A percentile compares a stretch with the other conserved stretches of the same genome.
These are phyloP conservation scores for Torulaspora maleeae DNA, from an alignment of 805 yeast species.

Conservation along the genomic window DNA sequence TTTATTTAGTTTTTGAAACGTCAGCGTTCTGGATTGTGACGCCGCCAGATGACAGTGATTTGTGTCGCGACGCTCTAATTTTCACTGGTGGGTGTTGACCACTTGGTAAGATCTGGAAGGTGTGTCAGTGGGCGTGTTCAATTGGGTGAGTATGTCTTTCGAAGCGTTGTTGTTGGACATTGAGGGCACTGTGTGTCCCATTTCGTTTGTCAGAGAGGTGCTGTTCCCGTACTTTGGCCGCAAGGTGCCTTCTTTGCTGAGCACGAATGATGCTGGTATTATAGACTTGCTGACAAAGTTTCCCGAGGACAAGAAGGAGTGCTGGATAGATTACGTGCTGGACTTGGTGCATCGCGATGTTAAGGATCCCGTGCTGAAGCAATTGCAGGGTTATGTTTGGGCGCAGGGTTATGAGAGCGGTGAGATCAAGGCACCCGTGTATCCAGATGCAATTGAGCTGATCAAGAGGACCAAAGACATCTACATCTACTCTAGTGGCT, in stretches of 20 bases:
- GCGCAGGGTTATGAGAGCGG: slow-evolving; percentile 72
- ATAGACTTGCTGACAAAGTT: slow-evolving; percentile 27
- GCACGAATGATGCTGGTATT: slow-evolving; percentile 17
- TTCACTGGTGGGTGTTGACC: not conserved
- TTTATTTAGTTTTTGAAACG: not conserved
- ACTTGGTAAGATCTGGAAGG: not conserved
- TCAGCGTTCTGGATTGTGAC: slow-evolving; percentile 1
- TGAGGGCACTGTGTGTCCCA: slow-evolving; percentile 93
- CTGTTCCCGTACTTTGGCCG: slow-evolving; percentile 70
- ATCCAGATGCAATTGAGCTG: slow-evolving; percentile 60
- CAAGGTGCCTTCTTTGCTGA: slow-evolving; percentile 43
- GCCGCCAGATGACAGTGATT: not conserved
- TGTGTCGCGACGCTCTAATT: not conserved
- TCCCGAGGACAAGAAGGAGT: slow-evolving; percentile 29
- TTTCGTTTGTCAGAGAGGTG: slow-evolving; percentile 75
- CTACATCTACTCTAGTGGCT: slow-evolving; percentile 85
- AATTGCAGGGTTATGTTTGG: slow-evolving; percentile 85
- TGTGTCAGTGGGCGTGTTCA: not conserved
- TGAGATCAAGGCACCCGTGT: slow-evolving; percentile 70
- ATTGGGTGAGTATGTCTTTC: slow-evolving; percentile 3
- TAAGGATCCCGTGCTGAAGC: slow-evolving; percentile 72
- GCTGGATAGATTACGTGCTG: slow-evolving; percentile 46
- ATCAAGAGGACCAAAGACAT: slow-evolving; percentile 41
- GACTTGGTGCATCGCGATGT: slow-evolving; percentile 59
- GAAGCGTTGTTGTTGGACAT: slow-evolving; percentile 49